These are phyloP conservation scores for Hypoxylon sp. DNA, from an alignment of 2,329 filamentous ascomycete species.

Conservation along the genomic window DNA sequence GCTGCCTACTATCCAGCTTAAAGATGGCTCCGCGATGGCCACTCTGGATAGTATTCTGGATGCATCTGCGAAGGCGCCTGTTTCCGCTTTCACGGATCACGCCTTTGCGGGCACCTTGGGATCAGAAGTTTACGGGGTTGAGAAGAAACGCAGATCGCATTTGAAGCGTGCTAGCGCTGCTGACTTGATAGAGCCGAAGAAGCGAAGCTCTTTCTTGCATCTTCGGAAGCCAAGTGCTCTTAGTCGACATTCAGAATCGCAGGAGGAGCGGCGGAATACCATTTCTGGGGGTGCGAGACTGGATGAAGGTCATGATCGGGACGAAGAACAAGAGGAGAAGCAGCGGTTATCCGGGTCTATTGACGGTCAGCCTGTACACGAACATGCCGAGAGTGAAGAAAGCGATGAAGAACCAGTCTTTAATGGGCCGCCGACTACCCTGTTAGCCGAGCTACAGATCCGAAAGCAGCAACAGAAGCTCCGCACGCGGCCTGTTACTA, in stretches of 20 bases:
- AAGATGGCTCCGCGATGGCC: constrained; percentile 85
- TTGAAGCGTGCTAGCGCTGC: constrained; percentile 47
- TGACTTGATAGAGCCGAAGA: constrained; percentile 56
- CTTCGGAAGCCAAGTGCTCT: constrained; percentile 58
- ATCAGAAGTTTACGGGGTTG: constrained; percentile 77
- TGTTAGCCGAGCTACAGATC: constrained; percentile 91
- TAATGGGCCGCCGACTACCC: constrained; percentile 84
- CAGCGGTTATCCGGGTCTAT: constrained; percentile 45
- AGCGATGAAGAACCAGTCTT: constrained; percentile 65
- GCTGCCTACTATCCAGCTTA: constrained; percentile 67
- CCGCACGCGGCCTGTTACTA: constrained; percentile 77
- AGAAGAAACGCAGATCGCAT: constrained; percentile 64
- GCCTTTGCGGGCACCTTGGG: constrained; percentile 83
- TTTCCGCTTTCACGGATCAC: constrained; percentile 92
- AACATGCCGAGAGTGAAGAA: constrained; percentile 61
- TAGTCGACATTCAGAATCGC: constrained; percentile 47
- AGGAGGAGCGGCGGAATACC: constrained; percentile 44
- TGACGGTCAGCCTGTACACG: constrained; percentile 53
- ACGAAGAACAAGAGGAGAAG: constrained; percentile 45
- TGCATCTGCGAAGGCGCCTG: constrained; percentile 87
- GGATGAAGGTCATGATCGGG: constrained; percentile 15
- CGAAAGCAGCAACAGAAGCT: constrained; percentile 90
- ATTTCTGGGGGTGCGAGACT: constrained; percentile 29
- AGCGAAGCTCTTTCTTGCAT: constrained; percentile 64
- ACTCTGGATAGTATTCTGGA: constrained; percentile 94